A percentile compares a stretch with the other conserved stretches of the same genome.
These are phyloP conservation scores for Paxillus rubicundulus DNA, from an alignment of 768 basidiomycete species.

Conservation along the genomic window DNA sequence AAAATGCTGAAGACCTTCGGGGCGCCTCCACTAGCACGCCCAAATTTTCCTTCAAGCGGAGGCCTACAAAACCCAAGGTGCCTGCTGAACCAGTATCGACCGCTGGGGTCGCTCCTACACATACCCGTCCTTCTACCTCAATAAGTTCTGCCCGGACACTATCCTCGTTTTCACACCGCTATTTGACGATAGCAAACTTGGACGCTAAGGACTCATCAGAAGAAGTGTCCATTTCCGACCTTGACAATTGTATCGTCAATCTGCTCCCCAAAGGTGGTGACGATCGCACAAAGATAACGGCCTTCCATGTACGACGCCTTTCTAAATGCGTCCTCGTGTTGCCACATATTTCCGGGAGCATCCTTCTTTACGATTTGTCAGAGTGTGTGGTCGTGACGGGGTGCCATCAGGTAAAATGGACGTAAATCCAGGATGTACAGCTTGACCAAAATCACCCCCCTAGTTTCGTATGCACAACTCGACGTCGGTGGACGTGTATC, in stretches of 20 bases:
- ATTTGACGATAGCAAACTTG: constrained; percentile 39
- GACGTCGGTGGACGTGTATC: constrained; percentile 56
- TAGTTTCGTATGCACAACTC: constrained; percentile 91
- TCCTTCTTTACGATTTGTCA: constrained; percentile 62
- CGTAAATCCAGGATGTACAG: not conserved
- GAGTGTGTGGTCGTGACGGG: constrained; percentile 66
- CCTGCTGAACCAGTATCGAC: constrained; percentile 4
- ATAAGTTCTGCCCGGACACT: constrained; percentile 39
- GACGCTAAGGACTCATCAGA: constrained; percentile 38
- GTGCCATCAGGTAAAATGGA: constrained; percentile 69
- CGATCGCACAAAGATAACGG: constrained; percentile 10
- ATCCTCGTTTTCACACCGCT: constrained; percentile 42
- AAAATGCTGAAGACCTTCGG: constrained; percentile 49
- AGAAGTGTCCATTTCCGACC: constrained; percentile 61
- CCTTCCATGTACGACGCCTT: constrained; percentile 48
- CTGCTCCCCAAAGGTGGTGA: constrained; percentile 37
- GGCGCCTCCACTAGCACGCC: constrained; percentile 44
- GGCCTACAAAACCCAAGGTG: constrained; percentile 23
- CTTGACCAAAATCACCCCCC: not conserved
- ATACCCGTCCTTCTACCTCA: not conserved
- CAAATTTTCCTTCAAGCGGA: constrained; percentile 70
- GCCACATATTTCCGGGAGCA: constrained; percentile 66
- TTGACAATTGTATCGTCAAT: constrained; percentile 71
- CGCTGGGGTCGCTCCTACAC: constrained; percentile 1
- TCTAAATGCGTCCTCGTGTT: constrained; percentile 62